Evolutionary conservation across 306 rosid species (phyloP).

Genomic region (Prunus mira): DNA sequence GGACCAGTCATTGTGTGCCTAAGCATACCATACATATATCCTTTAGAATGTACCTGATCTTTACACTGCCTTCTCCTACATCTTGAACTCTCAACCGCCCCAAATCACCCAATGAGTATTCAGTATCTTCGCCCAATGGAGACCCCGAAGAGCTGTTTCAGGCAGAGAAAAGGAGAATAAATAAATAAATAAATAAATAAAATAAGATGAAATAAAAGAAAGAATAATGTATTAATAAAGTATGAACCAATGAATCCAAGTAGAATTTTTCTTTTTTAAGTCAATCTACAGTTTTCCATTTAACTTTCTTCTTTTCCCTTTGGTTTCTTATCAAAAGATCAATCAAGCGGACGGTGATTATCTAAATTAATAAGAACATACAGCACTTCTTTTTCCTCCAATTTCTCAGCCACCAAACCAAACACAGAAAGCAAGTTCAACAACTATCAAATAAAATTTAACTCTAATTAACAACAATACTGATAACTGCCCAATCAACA

Average conservation of each 20-base stretch:
- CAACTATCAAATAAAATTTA: not conserved
- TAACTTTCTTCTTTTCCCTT: not conserved
- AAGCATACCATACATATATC: not conserved
- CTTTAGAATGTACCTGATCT: slow-evolving; percentile 54
- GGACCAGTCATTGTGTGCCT: not conserved
- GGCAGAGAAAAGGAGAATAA: not conserved
- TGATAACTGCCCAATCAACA: not conserved
- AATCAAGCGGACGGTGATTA: not conserved
- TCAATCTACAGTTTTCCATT: not conserved
- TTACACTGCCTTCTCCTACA: slow-evolving; percentile 87
- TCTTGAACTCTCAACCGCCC: slow-evolving; percentile 69
- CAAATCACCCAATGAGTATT: slow-evolving; percentile 46
- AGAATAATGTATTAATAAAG: too few species aligned
- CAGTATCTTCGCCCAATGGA: slow-evolving; percentile 36
- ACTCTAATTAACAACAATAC: not conserved
- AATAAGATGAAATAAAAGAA: not conserved
- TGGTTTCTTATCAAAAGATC: not conserved
- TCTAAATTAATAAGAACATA: not conserved
- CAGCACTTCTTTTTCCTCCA: not conserved
- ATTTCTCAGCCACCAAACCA: not conserved
- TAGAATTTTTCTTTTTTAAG: too few species aligned
- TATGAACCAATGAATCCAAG: too few species aligned
- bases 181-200: not conserved
- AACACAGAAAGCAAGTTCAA: not conserved
- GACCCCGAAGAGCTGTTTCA: slow-evolving; percentile 55